Base-by-base conservation (phyloP, 306 rosid species). In the Styphnolobium japonicum region DNA sequence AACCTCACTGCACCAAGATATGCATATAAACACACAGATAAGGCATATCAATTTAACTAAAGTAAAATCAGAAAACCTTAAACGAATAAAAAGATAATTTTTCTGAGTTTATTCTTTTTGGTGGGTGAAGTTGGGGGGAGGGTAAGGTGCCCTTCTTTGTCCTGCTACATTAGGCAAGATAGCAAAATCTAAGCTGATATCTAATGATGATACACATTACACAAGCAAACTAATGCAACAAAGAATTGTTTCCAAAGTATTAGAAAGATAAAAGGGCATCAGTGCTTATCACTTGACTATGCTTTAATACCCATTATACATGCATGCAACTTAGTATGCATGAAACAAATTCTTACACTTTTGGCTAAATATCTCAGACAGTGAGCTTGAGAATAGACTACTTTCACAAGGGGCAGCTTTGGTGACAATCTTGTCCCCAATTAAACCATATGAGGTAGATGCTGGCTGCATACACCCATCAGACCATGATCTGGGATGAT, bases 331-430 rank as follows among this genome's bases (percentile, higher is more conserved):
- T 46, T 43, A 42, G 66, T 0, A 68, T 8, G 29, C 71, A 49
- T 62, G 69, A 77, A 77, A 53, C 40, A 77, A 27, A 39, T 19
- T 63, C 95, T 87, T 87, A 91, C 96, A 71, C 68, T 89, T 88
- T 80, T 73, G 85, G 85, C 81, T 82, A 80, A 87, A 91, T 33
- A 87, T 77, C 57, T 89, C 96, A 8, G 96, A 85, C 62, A 91
- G 42, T 12, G 96, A 91, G 75, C 96, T 91, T 37, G 93, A 91
- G 81, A 89, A 91, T 74, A 91, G 86, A 79, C 86, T 87, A 65
- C 90, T 87, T 84, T 91, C 96, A 78, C 79, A 85, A 11, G 86
- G 70, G 60, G 76, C 75, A 10, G 81, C 87, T 80, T 68, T 66
- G 34, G 75, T 22, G 23, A 81, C 61, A 66, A 80, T 79, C 84